phyloP scores from a whole-genome alignment of 148 eudicot species.

The Arctostaphylos glauca region DNA sequence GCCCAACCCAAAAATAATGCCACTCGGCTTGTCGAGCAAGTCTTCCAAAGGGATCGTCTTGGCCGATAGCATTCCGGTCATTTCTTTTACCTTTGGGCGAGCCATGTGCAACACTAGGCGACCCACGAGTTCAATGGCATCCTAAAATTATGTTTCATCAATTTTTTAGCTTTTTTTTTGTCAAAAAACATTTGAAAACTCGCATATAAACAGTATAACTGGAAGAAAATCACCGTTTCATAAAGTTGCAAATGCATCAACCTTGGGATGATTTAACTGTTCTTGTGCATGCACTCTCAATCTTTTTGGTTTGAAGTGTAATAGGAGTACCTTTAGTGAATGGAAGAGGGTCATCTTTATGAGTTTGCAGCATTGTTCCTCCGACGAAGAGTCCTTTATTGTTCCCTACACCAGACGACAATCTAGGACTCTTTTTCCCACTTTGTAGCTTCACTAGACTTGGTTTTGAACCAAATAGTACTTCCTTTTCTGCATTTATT shows the following conservation, averaged over 20 bases:
- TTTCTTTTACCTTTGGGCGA: too few relatives aligned
- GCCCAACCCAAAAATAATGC: too few relatives aligned
- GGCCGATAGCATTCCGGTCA: too few relatives aligned
- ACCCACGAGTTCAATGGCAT: neutral
- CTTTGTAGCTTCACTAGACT: constrained; percentile 68
- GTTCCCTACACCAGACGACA: constrained; percentile 57
- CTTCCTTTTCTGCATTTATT: constrained; percentile 74
- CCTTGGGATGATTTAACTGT: constrained; percentile 22
- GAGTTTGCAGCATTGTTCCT: constrained; percentile 51
- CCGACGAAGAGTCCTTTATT: constrained; percentile 52
- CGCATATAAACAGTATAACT: neutral
- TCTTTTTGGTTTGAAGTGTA: constrained; percentile 51
- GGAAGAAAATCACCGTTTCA: constrained; percentile 40
- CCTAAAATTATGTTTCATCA: neutral
- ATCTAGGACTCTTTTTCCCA: constrained; percentile 58
- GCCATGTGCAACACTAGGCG: too few relatives aligned
- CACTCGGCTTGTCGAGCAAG: too few relatives aligned
- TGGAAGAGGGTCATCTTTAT: constrained; percentile 41
- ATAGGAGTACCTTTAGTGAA: constrained; percentile 57
- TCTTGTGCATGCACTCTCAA: constrained; percentile 26
- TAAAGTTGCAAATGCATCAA: constrained; percentile 42
- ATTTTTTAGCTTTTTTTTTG: too few relatives aligned
- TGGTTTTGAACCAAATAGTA: constrained; percentile 77
- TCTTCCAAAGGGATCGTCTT: too few relatives aligned
- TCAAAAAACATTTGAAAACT: too few relatives aligned